A percentile compares a stretch with the other conserved stretches of the same genome.
phyloP scores from a whole-genome alignment of 2,329 filamentous ascomycete species.

The Cercospora zeina region DNA sequence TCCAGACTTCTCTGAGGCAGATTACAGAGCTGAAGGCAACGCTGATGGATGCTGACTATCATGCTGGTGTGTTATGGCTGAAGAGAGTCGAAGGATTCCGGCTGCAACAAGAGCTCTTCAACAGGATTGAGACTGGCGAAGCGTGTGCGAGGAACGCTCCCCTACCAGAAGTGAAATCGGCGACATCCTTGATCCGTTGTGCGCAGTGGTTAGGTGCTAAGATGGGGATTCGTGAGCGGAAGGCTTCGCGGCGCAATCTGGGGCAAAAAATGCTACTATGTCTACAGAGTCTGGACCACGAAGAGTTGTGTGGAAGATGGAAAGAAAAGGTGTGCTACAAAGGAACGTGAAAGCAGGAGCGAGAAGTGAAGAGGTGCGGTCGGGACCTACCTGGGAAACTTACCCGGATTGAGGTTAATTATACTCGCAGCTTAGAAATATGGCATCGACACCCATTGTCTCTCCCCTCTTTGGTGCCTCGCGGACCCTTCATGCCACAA shows the following conservation, averaged over 20 bases:
- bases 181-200: not conserved
- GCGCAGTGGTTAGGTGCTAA: not conserved
- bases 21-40: not conserved
- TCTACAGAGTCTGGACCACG: too few species aligned
- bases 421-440: not conserved
- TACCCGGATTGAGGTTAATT: not conserved
- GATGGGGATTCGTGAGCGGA: too few species aligned
- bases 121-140: not conserved
- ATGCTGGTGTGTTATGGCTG: not conserved
- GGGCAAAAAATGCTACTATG: too few species aligned
- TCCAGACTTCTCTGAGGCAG: not conserved
- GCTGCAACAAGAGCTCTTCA: not conserved
- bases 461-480: not conserved
- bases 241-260: too few species aligned
- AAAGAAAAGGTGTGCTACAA: not conserved
- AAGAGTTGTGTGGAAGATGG: not conserved
- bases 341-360: conserved; percentile 6
- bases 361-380: conserved; percentile 7
- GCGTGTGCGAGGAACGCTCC: not conserved
- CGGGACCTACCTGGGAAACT: conserved; percentile 1
- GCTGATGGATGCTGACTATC: not conserved
- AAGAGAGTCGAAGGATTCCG: not conserved
- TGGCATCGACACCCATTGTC: not conserved
- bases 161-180: not conserved
- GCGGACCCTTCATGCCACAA: not conserved